phyloP scores from a whole-genome alignment of 1,284 basidiomycete species.

The Austroboletus rostrupii region DNA sequence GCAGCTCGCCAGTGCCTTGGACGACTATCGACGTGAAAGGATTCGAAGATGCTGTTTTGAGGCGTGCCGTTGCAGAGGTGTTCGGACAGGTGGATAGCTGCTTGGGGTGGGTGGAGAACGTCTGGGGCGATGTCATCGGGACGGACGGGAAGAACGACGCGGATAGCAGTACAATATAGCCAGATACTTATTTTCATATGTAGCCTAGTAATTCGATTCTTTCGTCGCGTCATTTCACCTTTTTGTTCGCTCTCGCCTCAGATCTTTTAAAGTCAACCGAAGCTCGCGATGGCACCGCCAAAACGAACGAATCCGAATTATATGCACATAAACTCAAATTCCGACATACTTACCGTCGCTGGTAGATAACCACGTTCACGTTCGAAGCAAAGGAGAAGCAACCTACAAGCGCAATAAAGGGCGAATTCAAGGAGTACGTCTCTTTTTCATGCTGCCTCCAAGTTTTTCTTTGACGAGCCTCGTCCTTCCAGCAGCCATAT shows the following conservation, averaged over 20 bases:
- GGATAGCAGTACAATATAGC: too few relatives aligned
- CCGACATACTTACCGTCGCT: slow-evolving; percentile 35
- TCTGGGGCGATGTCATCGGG: slow-evolving; percentile 37
- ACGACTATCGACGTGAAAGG: slow-evolving; percentile 37
- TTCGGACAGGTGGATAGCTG: slow-evolving; percentile 30
- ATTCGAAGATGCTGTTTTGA: slow-evolving; percentile 44
- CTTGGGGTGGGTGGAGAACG: slow-evolving; percentile 39
- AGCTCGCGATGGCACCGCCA: slow-evolving; percentile 18
- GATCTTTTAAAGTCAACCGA: not conserved
- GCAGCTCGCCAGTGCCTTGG: slow-evolving; percentile 2
- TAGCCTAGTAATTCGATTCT: too few relatives aligned
- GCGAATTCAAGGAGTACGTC: slow-evolving; percentile 51
- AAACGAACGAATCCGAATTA: slow-evolving; percentile 28
- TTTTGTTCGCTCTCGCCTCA: not conserved
- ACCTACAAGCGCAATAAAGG: slow-evolving; percentile 39
- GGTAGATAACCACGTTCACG: slow-evolving; percentile 29
- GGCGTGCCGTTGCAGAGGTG: slow-evolving; percentile 28
- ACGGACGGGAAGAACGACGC: not conserved
- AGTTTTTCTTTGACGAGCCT: not conserved
- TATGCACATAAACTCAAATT: slow-evolving; percentile 41
- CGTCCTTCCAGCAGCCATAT: slow-evolving; percentile 60
- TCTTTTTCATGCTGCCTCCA: not conserved
- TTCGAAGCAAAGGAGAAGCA: slow-evolving; percentile 43
- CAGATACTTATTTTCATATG: too few relatives aligned
- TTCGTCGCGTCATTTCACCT: too few relatives aligned